Conservation (phyloP, 441 rosid species). For the Gossypium schwendimanii region DNA sequence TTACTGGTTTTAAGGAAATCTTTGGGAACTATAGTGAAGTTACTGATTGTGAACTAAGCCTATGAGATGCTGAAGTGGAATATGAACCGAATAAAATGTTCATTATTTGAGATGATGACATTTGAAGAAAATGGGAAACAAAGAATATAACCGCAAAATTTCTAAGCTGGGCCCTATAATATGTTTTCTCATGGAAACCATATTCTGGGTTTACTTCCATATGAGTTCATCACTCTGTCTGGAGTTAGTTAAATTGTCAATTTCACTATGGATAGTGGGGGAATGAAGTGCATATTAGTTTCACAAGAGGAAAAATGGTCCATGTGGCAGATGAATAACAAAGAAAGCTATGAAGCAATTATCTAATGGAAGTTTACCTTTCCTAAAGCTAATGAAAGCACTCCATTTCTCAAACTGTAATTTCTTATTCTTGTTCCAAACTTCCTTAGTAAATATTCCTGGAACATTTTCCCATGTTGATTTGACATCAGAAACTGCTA, state of each 20-base stretch:
- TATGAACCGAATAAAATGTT: background rate
- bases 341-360: background rate
- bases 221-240: background rate
- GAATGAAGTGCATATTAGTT: background rate
- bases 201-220: background rate
- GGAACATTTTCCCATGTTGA: background rate
- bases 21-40: background rate
- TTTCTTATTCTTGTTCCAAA: background rate
- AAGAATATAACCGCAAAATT: background rate
- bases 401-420: background rate
- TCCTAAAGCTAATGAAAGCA: background rate
- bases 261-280: background rate
- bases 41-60: background rate
- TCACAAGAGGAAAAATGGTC: background rate
- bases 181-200: background rate
- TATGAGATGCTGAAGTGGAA: background rate
- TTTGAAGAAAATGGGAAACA: background rate
- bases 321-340: background rate
- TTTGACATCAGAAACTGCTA: background rate
- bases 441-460: background rate
- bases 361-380: background rate
- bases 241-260: background rate
- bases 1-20: background rate
- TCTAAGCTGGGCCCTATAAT: background rate
- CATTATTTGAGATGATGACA: background rate